A percentile compares a stretch with the other conserved stretches of the same genome.
phyloP scores from a whole-genome alignment of 768 basidiomycete genomes.

The Boletus rubropictus region DNA sequence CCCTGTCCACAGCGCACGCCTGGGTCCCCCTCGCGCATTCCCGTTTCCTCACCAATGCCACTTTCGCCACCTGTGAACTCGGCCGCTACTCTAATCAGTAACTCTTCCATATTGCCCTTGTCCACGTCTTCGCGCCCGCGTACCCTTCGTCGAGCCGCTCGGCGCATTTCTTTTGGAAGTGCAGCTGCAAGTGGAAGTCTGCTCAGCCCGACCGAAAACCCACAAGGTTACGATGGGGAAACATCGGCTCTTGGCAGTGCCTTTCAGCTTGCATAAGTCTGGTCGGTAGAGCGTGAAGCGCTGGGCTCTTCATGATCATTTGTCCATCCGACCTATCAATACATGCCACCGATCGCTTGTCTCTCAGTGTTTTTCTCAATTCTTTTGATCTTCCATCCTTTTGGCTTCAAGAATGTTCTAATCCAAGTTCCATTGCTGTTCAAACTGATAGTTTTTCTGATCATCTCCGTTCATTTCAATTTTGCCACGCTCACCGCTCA shows the following conservation, averaged over 20 bases:
- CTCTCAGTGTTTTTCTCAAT: neutral
- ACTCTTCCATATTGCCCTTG: conserved; percentile 14
- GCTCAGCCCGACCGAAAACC: conserved; percentile 34
- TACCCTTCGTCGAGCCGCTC: conserved; percentile 35
- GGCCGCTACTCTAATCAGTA: neutral
- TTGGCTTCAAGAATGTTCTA: neutral
- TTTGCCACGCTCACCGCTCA: neutral
- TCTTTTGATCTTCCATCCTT: neutral
- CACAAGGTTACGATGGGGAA: conserved; percentile 26
- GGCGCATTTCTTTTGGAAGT: conserved; percentile 65
- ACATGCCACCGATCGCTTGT: conserved; percentile 8
- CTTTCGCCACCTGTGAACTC: conserved; percentile 15
- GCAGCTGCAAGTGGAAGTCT: conserved; percentile 29
- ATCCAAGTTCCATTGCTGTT: neutral
- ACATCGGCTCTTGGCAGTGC: conserved; percentile 57
- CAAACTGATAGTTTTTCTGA: neutral
- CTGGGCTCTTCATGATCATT: conserved; percentile 1
- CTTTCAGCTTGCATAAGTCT: conserved; percentile 53
- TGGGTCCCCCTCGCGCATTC: conserved; percentile 28
- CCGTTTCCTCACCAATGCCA: conserved; percentile 24
- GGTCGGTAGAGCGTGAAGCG: neutral
- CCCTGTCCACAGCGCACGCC: conserved; percentile 40
- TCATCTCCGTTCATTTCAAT: neutral
- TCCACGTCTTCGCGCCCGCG: conserved; percentile 20
- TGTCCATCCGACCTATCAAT: conserved; percentile 4